Evolutionary conservation across 495 filamentous ascomycete genomes (phyloP).

Genomic region (Aspergillus haitiensis): DNA sequence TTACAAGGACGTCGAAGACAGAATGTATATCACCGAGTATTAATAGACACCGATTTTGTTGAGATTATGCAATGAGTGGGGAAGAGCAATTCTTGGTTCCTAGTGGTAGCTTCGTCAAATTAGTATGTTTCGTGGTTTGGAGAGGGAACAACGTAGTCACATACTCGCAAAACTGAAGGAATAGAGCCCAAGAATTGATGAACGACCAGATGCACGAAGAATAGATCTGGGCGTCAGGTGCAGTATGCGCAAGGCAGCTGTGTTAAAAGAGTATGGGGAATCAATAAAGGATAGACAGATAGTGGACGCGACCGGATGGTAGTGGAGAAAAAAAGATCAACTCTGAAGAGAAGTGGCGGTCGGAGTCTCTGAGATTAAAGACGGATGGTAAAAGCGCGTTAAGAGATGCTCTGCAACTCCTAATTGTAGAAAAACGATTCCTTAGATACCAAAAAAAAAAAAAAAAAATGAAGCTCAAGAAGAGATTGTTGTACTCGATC

Average conservation of each 20-base stretch:
- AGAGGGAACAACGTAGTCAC: conserved; percentile 4
- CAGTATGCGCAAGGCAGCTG: conserved; percentile 14
- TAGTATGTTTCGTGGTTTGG: conserved; percentile 14
- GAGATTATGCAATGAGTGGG: conserved; percentile 22
- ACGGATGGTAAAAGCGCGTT: conserved; percentile 23
- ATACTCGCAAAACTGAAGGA: conserved; percentile 19
- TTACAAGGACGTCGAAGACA: conserved; percentile 34
- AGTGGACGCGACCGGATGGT: conserved; percentile 28
- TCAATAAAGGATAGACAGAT: conserved; percentile 16
- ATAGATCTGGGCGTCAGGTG: conserved; percentile 19
- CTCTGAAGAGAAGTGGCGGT: conserved; percentile 12
- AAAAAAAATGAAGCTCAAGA: conserved; percentile 21
- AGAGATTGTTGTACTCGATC: conserved; percentile 7
- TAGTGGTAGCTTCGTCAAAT: conserved; percentile 11
- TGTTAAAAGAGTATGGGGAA: conserved; percentile 1
- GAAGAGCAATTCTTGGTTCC: conserved; percentile 24
- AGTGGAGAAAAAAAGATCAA: conserved; percentile 9
- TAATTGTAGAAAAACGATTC: conserved; percentile 29
- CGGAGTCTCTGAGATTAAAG: conserved; percentile 21
- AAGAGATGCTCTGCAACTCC: conserved; percentile 52
- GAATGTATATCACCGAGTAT: conserved; percentile 19
- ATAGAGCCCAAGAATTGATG: conserved; percentile 21
- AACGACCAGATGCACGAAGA: conserved; percentile 20
- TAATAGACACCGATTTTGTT: conserved; percentile 19
- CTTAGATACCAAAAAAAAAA: conserved; percentile 26